Evolutionary conservation across 768 basidiomycete species (phyloP).

Genomic region (Epithele typhae): DNA sequence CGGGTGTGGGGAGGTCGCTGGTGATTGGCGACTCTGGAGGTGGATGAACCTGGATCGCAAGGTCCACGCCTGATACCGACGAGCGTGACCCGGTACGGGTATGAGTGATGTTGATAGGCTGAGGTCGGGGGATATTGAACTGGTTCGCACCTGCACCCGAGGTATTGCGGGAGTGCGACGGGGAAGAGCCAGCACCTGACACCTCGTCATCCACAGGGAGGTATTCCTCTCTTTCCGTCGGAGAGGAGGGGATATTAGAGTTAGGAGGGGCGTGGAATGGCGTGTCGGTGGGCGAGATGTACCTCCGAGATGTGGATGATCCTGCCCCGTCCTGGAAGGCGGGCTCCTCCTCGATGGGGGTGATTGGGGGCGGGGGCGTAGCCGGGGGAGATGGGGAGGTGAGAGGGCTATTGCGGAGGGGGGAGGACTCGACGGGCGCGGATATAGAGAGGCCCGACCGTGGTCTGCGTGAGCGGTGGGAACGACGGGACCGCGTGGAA

Average conservation of each 20-base stretch:
- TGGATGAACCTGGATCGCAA: conserved; percentile 67
- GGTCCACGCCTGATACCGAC: conserved; percentile 51
- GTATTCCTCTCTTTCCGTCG: conserved; percentile 21
- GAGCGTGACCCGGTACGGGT: conserved; percentile 28
- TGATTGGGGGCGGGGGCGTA: conserved; percentile 61
- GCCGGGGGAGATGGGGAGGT: conserved; percentile 41
- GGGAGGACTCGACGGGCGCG: conserved; percentile 55
- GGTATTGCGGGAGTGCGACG: conserved; percentile 45
- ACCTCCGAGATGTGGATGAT: conserved; percentile 46
- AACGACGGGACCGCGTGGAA: conserved; percentile 48
- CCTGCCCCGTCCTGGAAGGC: conserved; percentile 39
- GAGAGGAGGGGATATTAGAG: conserved; percentile 44
- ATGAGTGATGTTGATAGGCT: conserved; percentile 32
- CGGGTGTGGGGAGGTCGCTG: conserved; percentile 83
- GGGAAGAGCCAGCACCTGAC: conserved; percentile 33
- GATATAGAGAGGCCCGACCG: conserved; percentile 38
- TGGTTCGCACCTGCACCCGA: conserved; percentile 76
- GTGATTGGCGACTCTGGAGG: conserved; percentile 77
- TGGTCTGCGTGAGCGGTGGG: conserved; percentile 57
- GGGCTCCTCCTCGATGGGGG: conserved; percentile 67
- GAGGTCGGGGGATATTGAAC: conserved; percentile 70
- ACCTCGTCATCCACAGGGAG: conserved; percentile 27
- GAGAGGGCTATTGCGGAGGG: conserved; percentile 52
- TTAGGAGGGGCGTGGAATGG: conserved; percentile 55
- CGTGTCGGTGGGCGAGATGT: conserved; percentile 60